Percentiles rank a stretch among this genome's conserved stretches.
These are phyloP conservation scores for Cercospora canescens DNA, from an alignment of 2,329 filamentous ascomycete species.

Conservation along the genomic window DNA sequence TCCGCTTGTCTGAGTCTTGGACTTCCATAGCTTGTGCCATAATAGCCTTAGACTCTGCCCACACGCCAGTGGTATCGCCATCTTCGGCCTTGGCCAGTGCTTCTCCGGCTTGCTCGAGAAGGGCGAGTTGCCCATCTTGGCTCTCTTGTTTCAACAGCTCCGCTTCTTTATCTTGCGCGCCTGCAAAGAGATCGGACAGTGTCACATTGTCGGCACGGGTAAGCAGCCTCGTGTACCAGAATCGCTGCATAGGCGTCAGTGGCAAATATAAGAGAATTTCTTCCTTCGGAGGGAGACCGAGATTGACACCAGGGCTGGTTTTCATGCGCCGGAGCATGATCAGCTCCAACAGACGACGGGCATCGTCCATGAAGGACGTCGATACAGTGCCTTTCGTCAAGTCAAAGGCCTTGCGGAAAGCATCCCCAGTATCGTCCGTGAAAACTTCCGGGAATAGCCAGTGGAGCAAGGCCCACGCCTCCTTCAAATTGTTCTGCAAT, in stretches of 20 bases:
- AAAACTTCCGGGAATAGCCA: slow-evolving; percentile 63
- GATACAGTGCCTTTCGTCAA: slow-evolving; percentile 56
- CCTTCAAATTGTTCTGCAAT: slow-evolving; percentile 59
- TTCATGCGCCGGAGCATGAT: slow-evolving; percentile 63
- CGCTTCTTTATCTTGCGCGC: slow-evolving; percentile 47
- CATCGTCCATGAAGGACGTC: slow-evolving; percentile 53
- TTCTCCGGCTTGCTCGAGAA: slow-evolving; percentile 34
- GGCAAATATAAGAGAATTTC: slow-evolving; percentile 60
- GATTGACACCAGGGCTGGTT: slow-evolving; percentile 53
- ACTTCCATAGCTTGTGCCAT: slow-evolving; percentile 42
- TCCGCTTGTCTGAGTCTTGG: slow-evolving; percentile 25
- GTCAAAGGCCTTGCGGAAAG: slow-evolving; percentile 59
- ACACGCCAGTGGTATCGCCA: slow-evolving; percentile 36
- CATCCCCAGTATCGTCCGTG: slow-evolving; percentile 47
- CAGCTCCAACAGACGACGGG: slow-evolving; percentile 54
- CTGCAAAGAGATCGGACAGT: slow-evolving; percentile 55
- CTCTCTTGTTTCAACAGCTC: slow-evolving; percentile 37
- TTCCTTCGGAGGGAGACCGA: slow-evolving; percentile 58
- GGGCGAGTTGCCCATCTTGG: slow-evolving; percentile 33
- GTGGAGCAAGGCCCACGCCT: slow-evolving; percentile 59
- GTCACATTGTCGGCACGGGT: slow-evolving; percentile 55
- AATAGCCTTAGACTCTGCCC: slow-evolving; percentile 50
- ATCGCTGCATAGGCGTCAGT: slow-evolving; percentile 58
- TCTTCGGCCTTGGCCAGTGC: slow-evolving; percentile 30
- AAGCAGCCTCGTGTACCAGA: slow-evolving; percentile 59